Conservation (phyloP, 139 green algal genomes). For the Coelastrella sp. region DNA sequence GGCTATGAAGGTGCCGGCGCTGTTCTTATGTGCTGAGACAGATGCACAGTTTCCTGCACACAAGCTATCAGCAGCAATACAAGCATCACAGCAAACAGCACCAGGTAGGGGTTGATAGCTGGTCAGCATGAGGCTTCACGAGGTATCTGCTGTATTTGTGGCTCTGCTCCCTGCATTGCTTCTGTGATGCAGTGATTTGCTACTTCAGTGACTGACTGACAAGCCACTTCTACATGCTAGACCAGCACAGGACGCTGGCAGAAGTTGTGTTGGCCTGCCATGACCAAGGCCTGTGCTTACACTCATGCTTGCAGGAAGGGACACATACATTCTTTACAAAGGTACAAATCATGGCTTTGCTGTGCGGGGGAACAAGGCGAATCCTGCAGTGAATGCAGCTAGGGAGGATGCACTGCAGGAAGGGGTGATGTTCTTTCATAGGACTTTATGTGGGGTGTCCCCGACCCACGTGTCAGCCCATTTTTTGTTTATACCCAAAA, state of each 20-base stretch:
- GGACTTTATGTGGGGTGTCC: background rate
- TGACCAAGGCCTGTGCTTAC: too few species aligned
- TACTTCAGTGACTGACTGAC: background rate
- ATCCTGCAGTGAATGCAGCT: background rate
- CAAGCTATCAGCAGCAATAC: background rate
- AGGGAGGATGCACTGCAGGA: background rate
- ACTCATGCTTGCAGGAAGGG: background rate
- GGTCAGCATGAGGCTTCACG: too few species aligned
- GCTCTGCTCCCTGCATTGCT: too few species aligned
- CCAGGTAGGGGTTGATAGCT: background rate
- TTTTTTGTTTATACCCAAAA: too few species aligned
- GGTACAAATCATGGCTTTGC: conserved; percentile 2
- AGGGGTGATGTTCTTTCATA: background rate
- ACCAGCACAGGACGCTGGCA: background rate
- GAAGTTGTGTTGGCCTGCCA: too few species aligned
- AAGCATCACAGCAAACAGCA: background rate
- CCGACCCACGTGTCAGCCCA: background rate
- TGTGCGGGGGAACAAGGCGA: background rate
- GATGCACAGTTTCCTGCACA: background rate
- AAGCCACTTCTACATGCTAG: background rate
- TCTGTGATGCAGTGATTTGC: background rate
- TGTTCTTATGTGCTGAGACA: conserved; percentile 8
- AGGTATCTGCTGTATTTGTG: too few species aligned
- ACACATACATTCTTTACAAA: background rate
- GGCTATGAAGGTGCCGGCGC: background rate